Base-by-base conservation (phyloP, 805 yeast species). In the Wickerhamiella vanderwaltii region DNA sequence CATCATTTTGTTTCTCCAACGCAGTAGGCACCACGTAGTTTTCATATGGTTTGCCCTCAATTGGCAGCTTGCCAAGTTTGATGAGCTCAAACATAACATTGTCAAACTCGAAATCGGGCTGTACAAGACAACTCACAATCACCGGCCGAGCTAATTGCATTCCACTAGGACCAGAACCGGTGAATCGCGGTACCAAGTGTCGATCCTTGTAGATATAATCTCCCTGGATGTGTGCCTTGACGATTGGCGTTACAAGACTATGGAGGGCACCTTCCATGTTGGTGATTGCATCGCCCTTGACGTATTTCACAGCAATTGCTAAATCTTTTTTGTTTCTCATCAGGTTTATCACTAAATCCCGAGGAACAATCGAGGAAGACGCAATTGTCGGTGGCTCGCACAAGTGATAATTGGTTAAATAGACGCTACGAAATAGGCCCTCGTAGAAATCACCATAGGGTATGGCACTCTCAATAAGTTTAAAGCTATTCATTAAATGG, bases 51-150 rank as follows among this genome's bases (percentile, higher is more conserved):
- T 23, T 13, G 12, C 53, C 53, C 2, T 5, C 35, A 2, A 45
- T 18, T n/a, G 28, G 18, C 3, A 6, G 4, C 2, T 24, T 9
- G 22, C 39, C 47, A 3, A 45, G 45, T 18, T 29, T 28, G 23
- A 47, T 19, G 18, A 48, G 33, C 15, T 41, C 43, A 26, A 28
- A 49, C 44, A 47, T 43, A 4, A 51, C 51, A 5, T 34, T 15
- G n/a, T 43, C 34, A 35, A 41, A 39, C 31, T 51, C 53, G 20
- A 49, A 51, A 29, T 51, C 54, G 1, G 52, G 52, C 35, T 51
- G 52, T n/a, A 51, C 47, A 17, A 51, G 40, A 15, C 48, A 48
- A 37, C 54, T 51, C 13, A 49, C 23, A 3, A 49, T 24, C 3
- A 39, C 46, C 3, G 41, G 29, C 11, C 49, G 46, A 3, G 51